Evolutionary conservation across 2,329 filamentous ascomycete species (phyloP).

Genomic region (Seiridium cupressi): DNA sequence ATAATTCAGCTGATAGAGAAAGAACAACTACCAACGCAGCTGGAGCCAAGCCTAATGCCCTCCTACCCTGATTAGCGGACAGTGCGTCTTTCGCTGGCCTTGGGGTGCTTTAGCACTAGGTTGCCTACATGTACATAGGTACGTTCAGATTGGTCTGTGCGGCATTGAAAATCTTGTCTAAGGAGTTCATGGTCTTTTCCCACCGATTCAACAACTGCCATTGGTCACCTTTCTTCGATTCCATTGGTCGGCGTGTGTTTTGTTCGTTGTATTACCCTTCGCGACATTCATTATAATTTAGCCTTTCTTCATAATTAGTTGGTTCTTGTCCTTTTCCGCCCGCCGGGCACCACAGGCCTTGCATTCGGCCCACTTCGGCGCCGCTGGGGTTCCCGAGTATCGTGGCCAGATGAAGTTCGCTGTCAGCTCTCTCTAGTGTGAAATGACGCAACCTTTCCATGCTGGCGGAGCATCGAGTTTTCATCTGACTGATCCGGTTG

Average conservation of each 20-base stretch:
- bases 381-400: not conserved
- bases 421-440: not conserved
- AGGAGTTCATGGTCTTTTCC: not conserved
- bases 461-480: conserved; percentile 10
- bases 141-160: no score
- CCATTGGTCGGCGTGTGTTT: not conserved
- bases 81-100: no score
- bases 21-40: no score
- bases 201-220: not conserved
- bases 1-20: no score
- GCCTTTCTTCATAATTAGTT: not conserved
- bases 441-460: conserved; percentile 14
- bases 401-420: not conserved
- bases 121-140: no score
- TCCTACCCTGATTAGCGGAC: no score
- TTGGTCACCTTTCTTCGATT: not conserved
- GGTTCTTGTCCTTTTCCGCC: not conserved
- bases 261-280: not conserved
- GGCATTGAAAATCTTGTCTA: not conserved
- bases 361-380: not conserved
- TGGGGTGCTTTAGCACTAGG: no score
- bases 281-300: not conserved
- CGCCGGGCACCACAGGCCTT: not conserved
- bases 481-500: conserved; percentile 26
- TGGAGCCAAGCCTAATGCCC: no score